Base-by-base conservation (phyloP, 2,329 filamentous ascomycete genomes). In the Fusarium albidum region DNA sequence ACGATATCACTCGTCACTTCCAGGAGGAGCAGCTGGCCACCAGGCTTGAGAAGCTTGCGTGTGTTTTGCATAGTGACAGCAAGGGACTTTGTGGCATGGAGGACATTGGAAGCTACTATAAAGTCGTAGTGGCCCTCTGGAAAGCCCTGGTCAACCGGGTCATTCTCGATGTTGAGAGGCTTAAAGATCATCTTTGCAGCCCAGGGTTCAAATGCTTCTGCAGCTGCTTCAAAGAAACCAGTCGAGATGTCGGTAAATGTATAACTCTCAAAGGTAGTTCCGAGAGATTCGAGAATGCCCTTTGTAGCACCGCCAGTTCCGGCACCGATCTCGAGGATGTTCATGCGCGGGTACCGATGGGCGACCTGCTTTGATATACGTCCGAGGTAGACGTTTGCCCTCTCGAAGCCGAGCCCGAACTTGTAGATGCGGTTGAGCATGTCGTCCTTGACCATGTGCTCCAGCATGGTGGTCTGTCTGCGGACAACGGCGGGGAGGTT, bases 41-140 rank as follows among this genome's bases (percentile, higher is more conserved):
- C 68, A 0, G 65, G 60, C 33, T 67, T 70, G 1, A 73, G 43
- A 0, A 73, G 59, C 2, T 40, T 31, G 0, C 53, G 49, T 0
- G 57, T 27, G 34, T 65, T 56, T n/a, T 37, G 11, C 33, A 66
- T 47, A 0, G 67, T 69, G 10, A 49, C 42, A 3, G 60, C 42
- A n/a, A 72, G 52, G 2, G 56, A 59, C 14, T 38, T 54, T 1
- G 70, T 70, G 0, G 68, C 66, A 71, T 53, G 73, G 0, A 80
- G 57, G 1, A 75, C 71, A 14, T 69, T 64, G 4, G 68, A 67
- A 0, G 71, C 73, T n/a, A 78, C 56, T 12, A 79, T 47, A 5
- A 78, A 9, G 37, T 79, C 76, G 48, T 70, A 77, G 0, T 63
- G 52, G 1, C 53, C 34, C 6, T 14, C 13, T 2, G 41, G 14